A percentile compares a stretch with the other conserved stretches of the same genome.
Conservation (phyloP, 495 filamentous ascomycete genomes). For the Daldinia childiae region DNA sequence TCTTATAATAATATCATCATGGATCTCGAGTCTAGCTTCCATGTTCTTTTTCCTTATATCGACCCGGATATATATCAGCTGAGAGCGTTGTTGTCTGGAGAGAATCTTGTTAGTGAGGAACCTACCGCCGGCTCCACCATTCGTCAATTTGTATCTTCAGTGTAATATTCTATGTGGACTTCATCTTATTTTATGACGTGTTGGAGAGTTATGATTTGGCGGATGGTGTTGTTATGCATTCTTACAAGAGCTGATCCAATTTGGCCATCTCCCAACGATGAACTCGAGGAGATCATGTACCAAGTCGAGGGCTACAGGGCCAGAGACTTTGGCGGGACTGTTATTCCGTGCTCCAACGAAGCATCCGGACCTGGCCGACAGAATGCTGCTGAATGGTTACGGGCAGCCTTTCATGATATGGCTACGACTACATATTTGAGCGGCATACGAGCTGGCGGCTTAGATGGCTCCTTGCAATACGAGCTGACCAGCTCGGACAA, state of each 20-base stretch:
- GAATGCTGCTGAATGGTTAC: constrained; percentile 69
- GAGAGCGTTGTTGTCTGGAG: constrained; percentile 1
- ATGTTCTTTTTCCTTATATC: background rate
- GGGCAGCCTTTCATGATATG: constrained; percentile 72
- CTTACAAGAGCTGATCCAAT: constrained; percentile 58
- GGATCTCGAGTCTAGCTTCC: background rate
- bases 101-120: background rate
- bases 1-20: constrained; percentile 5
- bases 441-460: constrained; percentile 56
- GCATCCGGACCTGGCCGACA: constrained; percentile 63
- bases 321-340: constrained; percentile 62
- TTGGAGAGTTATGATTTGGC: constrained; percentile 26
- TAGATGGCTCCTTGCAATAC: constrained; percentile 69
- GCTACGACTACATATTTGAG: constrained; percentile 58
- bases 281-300: constrained; percentile 71
- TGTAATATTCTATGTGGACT: constrained; percentile 19
- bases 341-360: constrained; percentile 67
- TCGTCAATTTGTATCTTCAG: constrained; percentile 13
- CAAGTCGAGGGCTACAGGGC: constrained; percentile 63
- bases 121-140: background rate
- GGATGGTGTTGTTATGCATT: constrained; percentile 27
- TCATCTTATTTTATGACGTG: constrained; percentile 20
- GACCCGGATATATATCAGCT: background rate
- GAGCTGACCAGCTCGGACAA: constrained; percentile 67
- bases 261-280: constrained; percentile 68